A percentile compares a stretch with the other conserved stretches of the same genome.
These are phyloP conservation scores for Cryptococcus hybrid DNA, from an alignment of 1,284 basidiomycete species.

Conservation along the genomic window DNA sequence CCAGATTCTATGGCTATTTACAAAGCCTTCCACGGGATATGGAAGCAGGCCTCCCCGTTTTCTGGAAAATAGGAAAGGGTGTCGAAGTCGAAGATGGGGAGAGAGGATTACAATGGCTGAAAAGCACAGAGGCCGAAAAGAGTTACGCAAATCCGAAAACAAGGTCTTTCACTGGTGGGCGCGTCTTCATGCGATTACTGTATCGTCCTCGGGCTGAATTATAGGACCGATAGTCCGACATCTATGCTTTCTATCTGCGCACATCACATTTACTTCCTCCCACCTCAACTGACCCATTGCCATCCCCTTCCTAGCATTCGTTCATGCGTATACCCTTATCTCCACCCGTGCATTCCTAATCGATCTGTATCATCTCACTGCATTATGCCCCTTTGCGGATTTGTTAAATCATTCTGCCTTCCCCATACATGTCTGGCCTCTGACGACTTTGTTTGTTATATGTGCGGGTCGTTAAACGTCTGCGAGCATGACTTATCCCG, in stretches of 20 bases:
- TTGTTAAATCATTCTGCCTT: slow-evolving; percentile 71
- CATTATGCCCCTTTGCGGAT: slow-evolving; percentile 88
- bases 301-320: slow-evolving; percentile 58
- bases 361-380: slow-evolving; percentile 77
- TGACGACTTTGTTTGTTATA: slow-evolving; percentile 77
- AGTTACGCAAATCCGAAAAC: slow-evolving; percentile 30
- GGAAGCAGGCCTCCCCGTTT: slow-evolving; percentile 31
- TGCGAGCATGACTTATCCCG: slow-evolving; percentile 59
- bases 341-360: slow-evolving; percentile 84
- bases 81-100: slow-evolving; percentile 9
- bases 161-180: slow-evolving; percentile 28
- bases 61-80: slow-evolving; percentile 35
- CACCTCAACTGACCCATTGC: slow-evolving; percentile 5
- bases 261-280: slow-evolving; percentile 25
- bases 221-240: slow-evolving; percentile 8
- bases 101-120: slow-evolving; percentile 37
- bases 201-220: too few species aligned
- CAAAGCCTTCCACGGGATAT: slow-evolving; percentile 44
- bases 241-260: slow-evolving; percentile 30
- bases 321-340: slow-evolving; percentile 73
- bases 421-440: slow-evolving; percentile 55
- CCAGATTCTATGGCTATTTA: slow-evolving; percentile 48
- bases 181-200: too few species aligned
- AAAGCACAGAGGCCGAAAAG: slow-evolving; percentile 44
- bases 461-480: slow-evolving; percentile 69